Evolutionary conservation across 108 stramenopile genomes (phyloP), one percentile per base, ranked within the genome.

Genomic region (Hondaea fermentalgiana): DNA sequence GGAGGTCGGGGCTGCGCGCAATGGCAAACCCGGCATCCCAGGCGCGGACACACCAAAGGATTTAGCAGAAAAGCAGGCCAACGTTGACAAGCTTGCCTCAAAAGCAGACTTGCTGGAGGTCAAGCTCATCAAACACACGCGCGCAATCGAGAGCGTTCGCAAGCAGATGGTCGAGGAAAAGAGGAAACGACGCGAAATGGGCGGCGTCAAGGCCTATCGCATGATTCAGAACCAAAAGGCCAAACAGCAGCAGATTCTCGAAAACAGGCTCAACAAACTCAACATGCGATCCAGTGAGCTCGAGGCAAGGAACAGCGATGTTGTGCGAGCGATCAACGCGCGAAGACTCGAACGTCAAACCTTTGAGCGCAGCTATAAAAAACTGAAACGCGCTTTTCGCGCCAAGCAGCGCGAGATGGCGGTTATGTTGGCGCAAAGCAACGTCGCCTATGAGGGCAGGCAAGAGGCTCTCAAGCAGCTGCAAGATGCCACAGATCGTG

Each of bases 391-490:
- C 87, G 95, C 96, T 87, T 92, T 96, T 5, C 72, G 92, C 72
- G 95, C 95, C 88, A 93, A 93, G 72, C 95, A 96, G 90, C 90
- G 90, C 53, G 90, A 93, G 89, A 97, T 96, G 96, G 96, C 96
- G 5, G 83, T 93, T 53, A 90, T 96, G 89, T 96, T 97, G 57
- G 96, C 96, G 93, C 90, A 93, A 60, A 93, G 93, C 25, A 97
- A 97, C 90, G 69, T 92, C 53, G 93, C 94, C 43, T 96, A 97
- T 69, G 96, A 96, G 91, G 93, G 96, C 72, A 91, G 96, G 42
- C 96, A 97, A 90, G 94, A 92, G 88, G 95, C 94, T 59, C 94
- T 92, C 93, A 90, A 96, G 87, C 92, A 95, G 92, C 94, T 97
- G 72, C 94, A 94, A 28, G 96, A 95, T 19, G 95, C 95, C 42